Base-by-base conservation (phyloP, 2,329 filamentous ascomycete genomes). In the Pseudocercospora eumusae region DNA sequence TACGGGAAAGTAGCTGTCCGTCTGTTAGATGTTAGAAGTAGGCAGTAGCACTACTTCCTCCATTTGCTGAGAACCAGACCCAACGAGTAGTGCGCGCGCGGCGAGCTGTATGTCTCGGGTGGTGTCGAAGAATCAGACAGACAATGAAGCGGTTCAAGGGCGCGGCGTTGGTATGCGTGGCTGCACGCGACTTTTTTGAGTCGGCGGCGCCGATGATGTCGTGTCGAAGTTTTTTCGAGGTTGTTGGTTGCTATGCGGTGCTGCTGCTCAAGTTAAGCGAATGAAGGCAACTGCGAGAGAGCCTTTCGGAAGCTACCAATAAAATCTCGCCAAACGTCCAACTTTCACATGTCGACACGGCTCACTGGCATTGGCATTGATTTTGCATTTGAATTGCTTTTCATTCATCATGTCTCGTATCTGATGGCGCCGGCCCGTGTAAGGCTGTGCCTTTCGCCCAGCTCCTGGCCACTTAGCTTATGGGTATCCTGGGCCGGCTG, bases 331-430 rank as follows among this genome's bases (percentile, higher is more conserved):
- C 23, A 6, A 7, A 23, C 44, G 9, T 1, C 44, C 20, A 25
- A 23, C 8, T n/a, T 11, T 33, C 27, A 54, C n/a, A 8, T 36
- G 18, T 18, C n/a, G n/a, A 33, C 27, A 18, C 28, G 40, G 27
- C n/a, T 52, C 52, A 54, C 52, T 33, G 21, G 13, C 4, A 23
- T 23, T 10, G n/a, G 10, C 15, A 21, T 40, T 33, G 18, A 13
- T 8, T 54, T 40, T 18, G 23, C 27, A 33, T 15, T 23, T 54
- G n/a, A 21, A 54, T 33, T 47, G 7, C 13, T 27, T 45, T 66
- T 64, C 61, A 63, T 64, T 64, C 57, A 59, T 66, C 64, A 49
- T 66, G 52, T 55, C 60, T 65, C 60, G 33, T 63, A 60, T 62
- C 56, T 59, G 47, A 54, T 50, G 15, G 52, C 52, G 23, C n/a